Base-by-base conservation (phyloP, 805 yeast genomes). In the Nakazawaea siamensis region DNA sequence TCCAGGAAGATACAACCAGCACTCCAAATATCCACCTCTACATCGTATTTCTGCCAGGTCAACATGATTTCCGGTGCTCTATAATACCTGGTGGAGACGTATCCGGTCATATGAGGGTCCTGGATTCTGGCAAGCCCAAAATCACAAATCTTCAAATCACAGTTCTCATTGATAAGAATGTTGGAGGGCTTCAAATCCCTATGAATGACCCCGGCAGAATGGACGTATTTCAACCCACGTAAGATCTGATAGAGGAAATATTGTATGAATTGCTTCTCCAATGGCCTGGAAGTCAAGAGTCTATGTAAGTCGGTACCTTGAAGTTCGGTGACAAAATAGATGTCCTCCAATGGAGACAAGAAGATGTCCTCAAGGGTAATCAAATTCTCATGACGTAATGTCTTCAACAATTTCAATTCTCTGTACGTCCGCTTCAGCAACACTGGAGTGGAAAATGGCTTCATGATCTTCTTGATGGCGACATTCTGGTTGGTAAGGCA, bases 81-180 rank as follows among this genome's bases (percentile, higher is more conserved):
- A 60, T 90, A 90, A 64, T 87, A 90, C 51, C 98, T 62, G 4
- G 98, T 90, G 4, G 94, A 81, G 13, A 90, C 98, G 56, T 90
- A 90, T 8, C 97, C 98, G 1, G 97, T 90, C 98, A 90, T 90
- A 57, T 90, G 97, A 11, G 97, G 96, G 61, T 90, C 98, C 64
- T 90, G 97, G 52, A 90, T 83, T 54, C 98, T 73, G 23, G 97
- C 97, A 41, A 90, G 67, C 16, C 98, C 98, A 55, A 90, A 90
- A 60, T 92, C 98, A 63, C 97, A 90, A 33, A 90, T 85, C 55
- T 90, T 90, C 51, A 90, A 69, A 58, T 90, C 97, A 60, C 98
- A 90, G 57, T 90, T 95, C 8, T 96, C 96, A 54, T 90, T 90
- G 35, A 90, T 94, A 38, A 90, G 66, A 27, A 90, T 57, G 52